phyloP scores from a whole-genome alignment of 306 rosid genomes.

The Acacia confusa region DNA sequence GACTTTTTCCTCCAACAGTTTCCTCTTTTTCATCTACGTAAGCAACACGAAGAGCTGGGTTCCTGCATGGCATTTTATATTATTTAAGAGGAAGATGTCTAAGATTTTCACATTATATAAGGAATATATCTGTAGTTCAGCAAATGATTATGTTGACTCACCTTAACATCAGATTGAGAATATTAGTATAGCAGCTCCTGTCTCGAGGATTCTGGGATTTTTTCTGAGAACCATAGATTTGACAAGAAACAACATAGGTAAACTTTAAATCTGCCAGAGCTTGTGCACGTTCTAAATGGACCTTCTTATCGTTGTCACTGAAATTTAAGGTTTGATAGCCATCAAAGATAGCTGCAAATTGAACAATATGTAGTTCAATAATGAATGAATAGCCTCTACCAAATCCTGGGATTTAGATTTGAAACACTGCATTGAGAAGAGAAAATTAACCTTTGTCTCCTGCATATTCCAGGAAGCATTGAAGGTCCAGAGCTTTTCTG shows the following conservation, averaged over 20 bases:
- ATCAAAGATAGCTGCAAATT: conserved; percentile 38
- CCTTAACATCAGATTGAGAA: conserved; percentile 62
- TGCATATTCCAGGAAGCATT: conserved; percentile 51
- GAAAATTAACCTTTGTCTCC: conserved; percentile 47
- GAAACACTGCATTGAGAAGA: neutral
- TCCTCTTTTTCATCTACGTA: conserved; percentile 65
- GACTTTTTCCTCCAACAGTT: conserved; percentile 40
- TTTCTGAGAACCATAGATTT: conserved; percentile 63
- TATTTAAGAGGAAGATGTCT: conserved; percentile 25
- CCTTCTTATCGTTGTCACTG: conserved; percentile 21
- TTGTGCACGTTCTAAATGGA: conserved; percentile 41
- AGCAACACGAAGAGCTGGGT: conserved; percentile 70
- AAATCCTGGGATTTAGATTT: neutral
- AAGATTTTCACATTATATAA: neutral
- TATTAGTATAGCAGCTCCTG: conserved; percentile 46
- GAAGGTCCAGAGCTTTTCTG: conserved; percentile 54
- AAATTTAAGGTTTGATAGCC: conserved; percentile 37
- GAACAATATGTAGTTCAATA: conserved; percentile 13
- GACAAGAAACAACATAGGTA: conserved; percentile 75
- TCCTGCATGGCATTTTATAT: conserved; percentile 37
- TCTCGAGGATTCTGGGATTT: conserved; percentile 45
- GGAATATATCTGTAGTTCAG: neutral
- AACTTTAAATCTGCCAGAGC: conserved; percentile 74
- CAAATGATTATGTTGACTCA: conserved; percentile 38
- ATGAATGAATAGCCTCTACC: conserved; percentile 3